These are phyloP conservation scores for Phytophthora vignae DNA, from an alignment of 352 stramenopile genomes.

Conservation along the genomic window DNA sequence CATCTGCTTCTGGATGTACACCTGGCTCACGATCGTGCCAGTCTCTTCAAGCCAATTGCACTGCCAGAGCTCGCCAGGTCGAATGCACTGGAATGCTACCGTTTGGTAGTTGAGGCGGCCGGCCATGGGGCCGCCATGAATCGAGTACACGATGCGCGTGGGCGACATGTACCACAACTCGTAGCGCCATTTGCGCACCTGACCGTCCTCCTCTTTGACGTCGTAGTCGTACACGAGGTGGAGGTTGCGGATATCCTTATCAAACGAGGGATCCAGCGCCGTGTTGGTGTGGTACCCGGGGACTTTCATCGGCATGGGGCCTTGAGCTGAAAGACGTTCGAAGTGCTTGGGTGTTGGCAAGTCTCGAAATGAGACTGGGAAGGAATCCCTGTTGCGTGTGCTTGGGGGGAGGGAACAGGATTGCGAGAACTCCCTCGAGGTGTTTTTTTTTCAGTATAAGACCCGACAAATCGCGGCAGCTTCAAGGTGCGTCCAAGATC, in stretches of 20 bases:
- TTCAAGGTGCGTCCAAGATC: too few species aligned
- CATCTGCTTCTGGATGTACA: constrained; percentile 59
- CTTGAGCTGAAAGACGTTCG: neutral
- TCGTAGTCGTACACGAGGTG: constrained; percentile 67
- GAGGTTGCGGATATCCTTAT: constrained; percentile 60
- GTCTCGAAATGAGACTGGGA: neutral
- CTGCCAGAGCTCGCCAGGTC: constrained; percentile 59
- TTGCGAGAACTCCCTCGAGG: too few species aligned
- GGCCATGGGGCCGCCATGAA: constrained; percentile 60
- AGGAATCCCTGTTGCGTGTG: too few species aligned
- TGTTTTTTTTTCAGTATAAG: too few species aligned
- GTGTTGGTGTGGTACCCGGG: constrained; percentile 68
- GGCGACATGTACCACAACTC: constrained; percentile 68
- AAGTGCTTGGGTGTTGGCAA: neutral
- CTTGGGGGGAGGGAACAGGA: too few species aligned
- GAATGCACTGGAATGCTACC: constrained; percentile 63
- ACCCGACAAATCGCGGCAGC: too few species aligned
- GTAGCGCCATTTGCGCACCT: constrained; percentile 63
- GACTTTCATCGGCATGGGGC: constrained; percentile 35
- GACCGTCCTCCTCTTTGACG: constrained; percentile 44
- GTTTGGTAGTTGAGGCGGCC: constrained; percentile 67
- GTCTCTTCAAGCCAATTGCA: constrained; percentile 73
- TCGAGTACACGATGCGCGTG: constrained; percentile 61
- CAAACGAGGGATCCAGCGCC: constrained; percentile 58
- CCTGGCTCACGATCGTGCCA: constrained; percentile 56